phyloP scores from a whole-genome alignment of 768 basidiomycete genomes.

The Rossbeevera mucosa region DNA sequence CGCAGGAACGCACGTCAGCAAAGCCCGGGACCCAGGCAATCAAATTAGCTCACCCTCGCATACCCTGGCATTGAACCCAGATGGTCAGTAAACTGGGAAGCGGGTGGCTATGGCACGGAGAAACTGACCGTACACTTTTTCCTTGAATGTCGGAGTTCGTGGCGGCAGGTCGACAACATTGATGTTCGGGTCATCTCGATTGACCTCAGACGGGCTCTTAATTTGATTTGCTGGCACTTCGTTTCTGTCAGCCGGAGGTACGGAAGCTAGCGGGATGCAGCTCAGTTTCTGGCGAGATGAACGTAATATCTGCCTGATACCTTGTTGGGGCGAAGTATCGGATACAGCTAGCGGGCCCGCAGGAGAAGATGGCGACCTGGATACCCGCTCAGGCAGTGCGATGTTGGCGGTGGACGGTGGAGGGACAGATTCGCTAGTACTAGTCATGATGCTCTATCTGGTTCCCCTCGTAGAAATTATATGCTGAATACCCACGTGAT shows the following conservation, averaged over 20 bases:
- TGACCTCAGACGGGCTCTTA: conserved; percentile 23
- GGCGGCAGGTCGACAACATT: conserved; percentile 24
- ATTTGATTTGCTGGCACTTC: conserved; percentile 30
- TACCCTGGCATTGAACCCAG: conserved; percentile 22
- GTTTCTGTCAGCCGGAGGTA: conserved; percentile 33
- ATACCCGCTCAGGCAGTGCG: background rate
- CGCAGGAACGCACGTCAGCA: conserved; percentile 1
- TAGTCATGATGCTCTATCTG: conserved; percentile 1
- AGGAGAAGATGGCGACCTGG: conserved; percentile 21
- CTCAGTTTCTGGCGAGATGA: background rate
- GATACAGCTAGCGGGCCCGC: conserved; percentile 24
- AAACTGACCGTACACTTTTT: conserved; percentile 49
- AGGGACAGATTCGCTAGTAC: conserved; percentile 1
- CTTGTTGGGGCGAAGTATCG: conserved; percentile 35
- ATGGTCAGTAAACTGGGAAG: background rate
- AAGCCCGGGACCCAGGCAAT: background rate
- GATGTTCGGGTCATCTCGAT: conserved; percentile 22
- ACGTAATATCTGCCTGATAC: conserved; percentile 22
- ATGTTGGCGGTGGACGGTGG: background rate
- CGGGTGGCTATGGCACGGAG: background rate
- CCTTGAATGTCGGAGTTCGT: conserved; percentile 48
- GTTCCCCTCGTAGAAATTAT: background rate
- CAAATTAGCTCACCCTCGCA: conserved; percentile 19
- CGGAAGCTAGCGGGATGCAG: conserved; percentile 26
- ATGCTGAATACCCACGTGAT: conserved; percentile 19